A percentile compares a stretch with the other conserved stretches of the same genome.
These are phyloP conservation scores for Bruguiera gymnorhiza DNA, from an alignment of 345 rosid genomes.

Conservation along the genomic window DNA sequence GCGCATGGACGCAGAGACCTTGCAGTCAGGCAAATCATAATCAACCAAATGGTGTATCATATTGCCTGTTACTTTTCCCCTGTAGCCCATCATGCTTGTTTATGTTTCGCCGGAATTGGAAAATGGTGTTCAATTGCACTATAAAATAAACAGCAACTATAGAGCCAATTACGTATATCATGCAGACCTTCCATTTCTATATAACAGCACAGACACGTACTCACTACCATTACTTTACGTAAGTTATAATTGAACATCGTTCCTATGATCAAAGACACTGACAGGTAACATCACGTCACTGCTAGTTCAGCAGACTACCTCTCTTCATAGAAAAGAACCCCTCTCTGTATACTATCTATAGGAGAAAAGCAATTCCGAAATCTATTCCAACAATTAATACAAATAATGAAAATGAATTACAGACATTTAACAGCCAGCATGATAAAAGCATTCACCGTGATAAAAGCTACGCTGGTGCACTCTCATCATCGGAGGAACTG, in stretches of 20 bases:
- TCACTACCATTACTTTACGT: constrained; percentile 12
- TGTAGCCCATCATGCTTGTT: too few species aligned
- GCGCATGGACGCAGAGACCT: constrained; percentile 61
- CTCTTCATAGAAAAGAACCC: constrained; percentile 25
- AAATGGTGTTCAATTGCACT: too few species aligned
- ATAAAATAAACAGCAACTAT: too few species aligned
- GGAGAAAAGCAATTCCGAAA: constrained; percentile 36
- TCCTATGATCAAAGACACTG: constrained; percentile 9
- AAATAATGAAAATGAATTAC: constrained; percentile 34
- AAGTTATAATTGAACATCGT: constrained; percentile 3
- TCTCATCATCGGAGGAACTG: constrained; percentile 62
- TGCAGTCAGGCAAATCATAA: constrained; percentile 16
- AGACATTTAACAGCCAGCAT: constrained; percentile 21
- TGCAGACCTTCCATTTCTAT: background rate
- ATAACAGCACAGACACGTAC: background rate
- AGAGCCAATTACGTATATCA: too few species aligned
- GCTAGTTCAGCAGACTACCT: constrained; percentile 8
- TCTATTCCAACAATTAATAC: constrained; percentile 48
- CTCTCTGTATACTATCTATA: constrained; percentile 37
- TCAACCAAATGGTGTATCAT: background rate
- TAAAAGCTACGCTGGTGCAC: constrained; percentile 28
- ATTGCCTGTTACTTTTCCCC: too few species aligned
- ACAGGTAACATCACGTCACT: background rate
- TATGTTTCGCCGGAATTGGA: too few species aligned
- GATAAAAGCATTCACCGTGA: constrained; percentile 13